A percentile compares a stretch with the other conserved stretches of the same genome.
phyloP scores from a whole-genome alignment of 2,329 filamentous ascomycete genomes.

The Calonectria ilicicola region DNA sequence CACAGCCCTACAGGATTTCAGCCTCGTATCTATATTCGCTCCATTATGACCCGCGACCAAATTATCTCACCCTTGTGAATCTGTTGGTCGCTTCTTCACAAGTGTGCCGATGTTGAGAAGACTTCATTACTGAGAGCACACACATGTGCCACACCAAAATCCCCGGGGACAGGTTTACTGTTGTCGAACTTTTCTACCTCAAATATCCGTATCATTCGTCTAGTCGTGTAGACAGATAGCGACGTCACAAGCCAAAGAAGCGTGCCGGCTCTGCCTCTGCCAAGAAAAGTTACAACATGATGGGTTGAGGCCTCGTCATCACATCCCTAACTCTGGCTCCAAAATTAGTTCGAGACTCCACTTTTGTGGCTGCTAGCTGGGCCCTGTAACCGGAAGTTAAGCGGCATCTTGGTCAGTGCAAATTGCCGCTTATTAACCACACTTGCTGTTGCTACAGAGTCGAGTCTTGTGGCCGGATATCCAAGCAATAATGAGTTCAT shows the following conservation, averaged over 20 bases:
- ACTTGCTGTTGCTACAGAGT: not conserved
- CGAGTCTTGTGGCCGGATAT: not conserved
- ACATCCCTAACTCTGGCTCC: not conserved
- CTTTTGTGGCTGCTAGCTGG: not conserved
- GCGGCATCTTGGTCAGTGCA: not conserved
- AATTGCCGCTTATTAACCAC: not conserved
- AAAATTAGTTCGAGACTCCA: not conserved
- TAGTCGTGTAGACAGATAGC: too few relatives aligned
- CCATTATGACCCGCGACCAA: too few relatives aligned
- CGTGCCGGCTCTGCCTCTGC: not conserved
- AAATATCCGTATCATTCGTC: too few relatives aligned
- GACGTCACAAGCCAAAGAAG: not conserved
- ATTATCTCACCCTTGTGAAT: too few relatives aligned
- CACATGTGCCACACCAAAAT: too few relatives aligned
- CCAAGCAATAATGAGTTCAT: not conserved
- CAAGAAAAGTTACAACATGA: not conserved
- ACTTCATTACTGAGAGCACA: too few relatives aligned
- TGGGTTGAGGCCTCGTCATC: not conserved
- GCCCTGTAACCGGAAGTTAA: not conserved
- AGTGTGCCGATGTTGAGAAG: too few relatives aligned
- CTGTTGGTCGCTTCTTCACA: too few relatives aligned
- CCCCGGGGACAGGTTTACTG: too few relatives aligned
- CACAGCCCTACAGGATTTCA: too few relatives aligned
- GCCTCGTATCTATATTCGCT: too few relatives aligned
- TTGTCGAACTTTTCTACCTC: too few relatives aligned